phyloP scores from a whole-genome alignment of 163 green algal genomes.

The Smithsoniella earleae region DNA sequence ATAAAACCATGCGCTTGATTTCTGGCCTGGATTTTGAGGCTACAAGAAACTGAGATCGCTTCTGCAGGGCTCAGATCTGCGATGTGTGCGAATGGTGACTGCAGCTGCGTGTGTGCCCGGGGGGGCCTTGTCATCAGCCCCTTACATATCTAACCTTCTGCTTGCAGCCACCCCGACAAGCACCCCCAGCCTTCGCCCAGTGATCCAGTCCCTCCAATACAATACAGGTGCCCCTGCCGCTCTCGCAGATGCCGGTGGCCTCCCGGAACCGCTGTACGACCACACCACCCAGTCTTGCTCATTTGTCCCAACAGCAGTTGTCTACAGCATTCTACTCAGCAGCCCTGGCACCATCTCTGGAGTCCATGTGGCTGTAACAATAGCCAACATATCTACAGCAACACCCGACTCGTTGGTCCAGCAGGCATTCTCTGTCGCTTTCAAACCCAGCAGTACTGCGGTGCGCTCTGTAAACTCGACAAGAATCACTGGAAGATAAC shows the following conservation, averaged over 20 bases:
- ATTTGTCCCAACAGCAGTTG: background rate
- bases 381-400: background rate
- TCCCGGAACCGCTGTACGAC: constrained; percentile 11
- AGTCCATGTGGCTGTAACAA: background rate
- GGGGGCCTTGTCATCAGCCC: background rate
- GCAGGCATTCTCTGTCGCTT: constrained; percentile 17
- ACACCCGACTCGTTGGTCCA: background rate
- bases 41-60: too few species aligned
- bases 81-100: background rate
- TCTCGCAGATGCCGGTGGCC: background rate
- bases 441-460: background rate
- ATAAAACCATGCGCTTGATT: too few species aligned
- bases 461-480: background rate
- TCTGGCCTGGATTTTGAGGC: too few species aligned
- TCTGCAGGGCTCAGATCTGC: constrained; percentile 18
- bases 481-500: background rate
- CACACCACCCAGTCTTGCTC: background rate
- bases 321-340: background rate
- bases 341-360: background rate
- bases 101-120: background rate
- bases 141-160: background rate
- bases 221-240: background rate
- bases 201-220: background rate
- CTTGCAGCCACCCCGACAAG: too few species aligned
- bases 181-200: background rate